Evolutionary conservation across 257 asterid species (phyloP).

Genomic region (Solanum paucissectum): DNA sequence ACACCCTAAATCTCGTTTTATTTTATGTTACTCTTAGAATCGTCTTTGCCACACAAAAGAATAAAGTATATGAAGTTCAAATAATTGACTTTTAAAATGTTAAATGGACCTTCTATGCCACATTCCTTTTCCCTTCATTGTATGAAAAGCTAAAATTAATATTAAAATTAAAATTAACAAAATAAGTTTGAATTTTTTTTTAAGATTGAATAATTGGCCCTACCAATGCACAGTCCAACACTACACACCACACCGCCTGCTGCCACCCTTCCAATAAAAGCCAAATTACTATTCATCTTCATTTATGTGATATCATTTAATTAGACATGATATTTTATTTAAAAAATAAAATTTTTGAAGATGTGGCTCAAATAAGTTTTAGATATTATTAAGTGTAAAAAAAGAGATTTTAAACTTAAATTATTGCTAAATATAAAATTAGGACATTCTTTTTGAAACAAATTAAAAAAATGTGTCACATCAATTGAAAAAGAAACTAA

Average conservation of each 20-base stretch:
- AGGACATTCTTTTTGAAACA: accelerated
- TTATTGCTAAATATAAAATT: neutral
- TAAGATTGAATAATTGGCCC: neutral
- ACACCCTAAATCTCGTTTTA: no score
- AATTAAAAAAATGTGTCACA: no score
- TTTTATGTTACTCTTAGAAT: neutral
- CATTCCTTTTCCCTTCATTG: neutral
- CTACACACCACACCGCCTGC: neutral
- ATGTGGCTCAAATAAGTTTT: accelerated
- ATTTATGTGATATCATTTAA: neutral
- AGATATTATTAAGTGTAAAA: no score
- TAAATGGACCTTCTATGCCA: neutral
- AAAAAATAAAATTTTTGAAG: no score
- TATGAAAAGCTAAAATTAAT: neutral
- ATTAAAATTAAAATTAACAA: neutral
- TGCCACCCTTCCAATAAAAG: neutral
- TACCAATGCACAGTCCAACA: neutral
- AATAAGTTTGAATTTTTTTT: neutral
- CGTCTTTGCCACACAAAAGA: neutral
- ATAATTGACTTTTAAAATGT: neutral
- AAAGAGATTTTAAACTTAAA: neutral
- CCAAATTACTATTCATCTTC: neutral
- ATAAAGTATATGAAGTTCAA: neutral
- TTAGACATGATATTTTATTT: neutral
- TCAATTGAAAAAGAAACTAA: neutral